Base-by-base conservation (phyloP, 225 moss, liverwort and hornwort species). In the Bryum argenteum region DNA sequence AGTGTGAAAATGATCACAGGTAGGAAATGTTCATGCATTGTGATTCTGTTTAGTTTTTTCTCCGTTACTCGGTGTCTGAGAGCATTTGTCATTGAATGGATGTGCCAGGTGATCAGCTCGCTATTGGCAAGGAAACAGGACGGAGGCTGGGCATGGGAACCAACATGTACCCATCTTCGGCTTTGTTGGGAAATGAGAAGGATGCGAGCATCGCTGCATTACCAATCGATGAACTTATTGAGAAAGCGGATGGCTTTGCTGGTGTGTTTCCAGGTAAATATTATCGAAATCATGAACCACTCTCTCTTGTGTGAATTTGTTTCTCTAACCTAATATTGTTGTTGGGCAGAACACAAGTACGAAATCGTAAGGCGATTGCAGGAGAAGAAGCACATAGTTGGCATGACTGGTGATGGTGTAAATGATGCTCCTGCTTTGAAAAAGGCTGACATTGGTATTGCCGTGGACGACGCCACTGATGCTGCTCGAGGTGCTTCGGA, bases 401-500 rank as follows among this genome's bases (percentile, higher is more conserved):
- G 94, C 41, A 94, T 94, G 94, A 94, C 94, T 43, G 91, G 94
- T 58, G 94, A 94, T 63, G 94, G 94, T 71, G 94, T 94, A 41
- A 94, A 94, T 41, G 94, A 94, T 65, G 94, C 94, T 10, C 94
- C 91, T 40, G 94, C 94, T 12, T 66, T 94, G 75, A 94, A 94
- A 59, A 91, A 89, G 74, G 94, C 94, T 12, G 91, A 94, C 68
- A 94, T 94, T 22, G 94, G 94, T 42, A 94, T 94, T 73, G 94
- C 91, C 15, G 94, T 95, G 8, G 87, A 85, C 9, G 92, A 95
- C 77, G 94, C 94, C 38, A 95, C 94, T 0, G 94, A 95, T 76
- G 94, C 94, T 47, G 92, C 94, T 21, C 78, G 92, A 24, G 73
- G 90, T 65, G 94, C 92, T 9, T 80, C 94, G 3, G 94, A 95